phyloP scores from a whole-genome alignment of 2,329 filamentous ascomycete genomes.

The Magnaporthiopsis incrustans region DNA sequence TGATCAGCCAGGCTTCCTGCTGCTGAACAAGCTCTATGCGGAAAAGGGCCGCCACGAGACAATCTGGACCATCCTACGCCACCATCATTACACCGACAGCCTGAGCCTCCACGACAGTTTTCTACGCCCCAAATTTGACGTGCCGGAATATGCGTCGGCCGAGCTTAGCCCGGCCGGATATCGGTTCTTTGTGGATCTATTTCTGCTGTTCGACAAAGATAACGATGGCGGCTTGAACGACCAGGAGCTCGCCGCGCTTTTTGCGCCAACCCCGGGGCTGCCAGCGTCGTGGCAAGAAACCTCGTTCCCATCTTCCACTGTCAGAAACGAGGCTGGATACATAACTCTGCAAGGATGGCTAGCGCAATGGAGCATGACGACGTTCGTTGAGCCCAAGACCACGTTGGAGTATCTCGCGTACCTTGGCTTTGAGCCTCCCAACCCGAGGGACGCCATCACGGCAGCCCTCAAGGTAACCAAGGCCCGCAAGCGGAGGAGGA shows the following conservation, averaged over 20 bases:
- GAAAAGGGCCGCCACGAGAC: constrained; percentile 97
- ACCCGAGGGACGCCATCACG: constrained; percentile 60
- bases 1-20: constrained; percentile 73
- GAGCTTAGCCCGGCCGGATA: constrained; percentile 93
- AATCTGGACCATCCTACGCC: constrained; percentile 92
- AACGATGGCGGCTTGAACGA: constrained; percentile 93
- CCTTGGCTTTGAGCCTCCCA: constrained; percentile 81
- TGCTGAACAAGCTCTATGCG: constrained; percentile 91
- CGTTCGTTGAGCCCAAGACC: constrained; percentile 89
- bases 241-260: constrained; percentile 74
- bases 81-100: constrained; percentile 95
- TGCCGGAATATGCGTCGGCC: constrained; percentile 84
- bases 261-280: constrained; percentile 85
- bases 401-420: constrained; percentile 95
- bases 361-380: constrained; percentile 99
- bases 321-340: constrained; percentile 89
- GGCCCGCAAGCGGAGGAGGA: constrained; percentile 73
- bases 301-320: constrained; percentile 86
- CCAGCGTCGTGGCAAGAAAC: constrained; percentile 82
- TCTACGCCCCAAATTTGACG: constrained; percentile 87
- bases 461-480: constrained; percentile 89
- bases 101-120: constrained; percentile 86
- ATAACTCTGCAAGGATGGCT: constrained; percentile 97
- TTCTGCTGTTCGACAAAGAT: constrained; percentile 91
- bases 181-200: constrained; percentile 90